These are phyloP conservation scores for Alternaria panax DNA, from an alignment of 2,329 filamentous ascomycete genomes.

Conservation along the genomic window DNA sequence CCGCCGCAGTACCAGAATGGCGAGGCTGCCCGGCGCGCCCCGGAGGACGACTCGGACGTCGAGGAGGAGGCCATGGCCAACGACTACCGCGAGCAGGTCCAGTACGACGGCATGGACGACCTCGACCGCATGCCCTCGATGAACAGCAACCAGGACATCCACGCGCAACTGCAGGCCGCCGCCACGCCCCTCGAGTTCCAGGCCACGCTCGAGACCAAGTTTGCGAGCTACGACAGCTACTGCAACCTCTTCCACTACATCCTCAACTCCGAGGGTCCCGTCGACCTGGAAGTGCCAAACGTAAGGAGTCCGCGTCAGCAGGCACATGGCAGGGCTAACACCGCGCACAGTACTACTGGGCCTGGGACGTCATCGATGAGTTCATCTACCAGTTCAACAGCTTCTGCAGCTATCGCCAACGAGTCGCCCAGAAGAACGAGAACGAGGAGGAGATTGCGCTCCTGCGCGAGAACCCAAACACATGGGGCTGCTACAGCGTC, in stretches of 20 bases:
- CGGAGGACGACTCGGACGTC: conserved; percentile 85
- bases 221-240: conserved; percentile 98
- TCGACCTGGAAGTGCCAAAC: conserved; percentile 94
- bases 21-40: conserved; percentile 44
- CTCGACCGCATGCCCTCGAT: conserved; percentile 71
- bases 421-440: conserved; percentile 80
- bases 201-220: conserved; percentile 94
- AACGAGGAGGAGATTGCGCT: conserved; percentile 93
- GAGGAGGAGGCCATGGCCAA: conserved; percentile 96
- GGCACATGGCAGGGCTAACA: conserved; percentile 21
- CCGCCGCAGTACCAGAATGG: conserved; percentile 51
- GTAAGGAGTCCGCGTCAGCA: conserved; percentile 65
- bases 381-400: conserved; percentile 99
- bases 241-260: conserved; percentile 99
- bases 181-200: conserved; percentile 96
- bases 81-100: conserved; percentile 93
- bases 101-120: conserved; percentile 87
- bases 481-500: conserved; percentile 99
- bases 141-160: conserved; percentile 85
- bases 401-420: conserved; percentile 95
- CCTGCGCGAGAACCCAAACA: conserved; percentile 95
- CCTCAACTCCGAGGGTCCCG: conserved; percentile 97
- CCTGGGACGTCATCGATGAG: conserved; percentile 99
- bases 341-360: conserved; percentile 86
- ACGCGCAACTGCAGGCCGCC: conserved; percentile 87